These are phyloP conservation scores for Salix arbutifolia DNA, from an alignment of 345 rosid species.

Conservation along the genomic window DNA sequence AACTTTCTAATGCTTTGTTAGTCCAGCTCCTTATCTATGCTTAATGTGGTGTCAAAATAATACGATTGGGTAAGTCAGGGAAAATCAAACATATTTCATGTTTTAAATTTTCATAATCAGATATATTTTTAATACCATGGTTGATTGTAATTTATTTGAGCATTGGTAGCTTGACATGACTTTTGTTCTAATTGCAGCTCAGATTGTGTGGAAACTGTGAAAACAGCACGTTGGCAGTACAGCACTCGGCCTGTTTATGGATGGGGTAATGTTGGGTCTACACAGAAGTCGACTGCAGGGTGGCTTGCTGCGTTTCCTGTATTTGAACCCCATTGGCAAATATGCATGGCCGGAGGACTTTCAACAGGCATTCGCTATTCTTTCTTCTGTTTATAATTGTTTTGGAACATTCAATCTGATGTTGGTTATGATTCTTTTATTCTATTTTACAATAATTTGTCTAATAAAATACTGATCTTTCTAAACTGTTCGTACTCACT, in stretches of 20 bases:
- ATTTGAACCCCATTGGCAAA: constrained; percentile 99
- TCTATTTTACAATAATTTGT: too few relatives aligned
- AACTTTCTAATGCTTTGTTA: neutral
- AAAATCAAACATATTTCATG: neutral
- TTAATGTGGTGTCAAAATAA: too few relatives aligned
- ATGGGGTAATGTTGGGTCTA: constrained; percentile 80
- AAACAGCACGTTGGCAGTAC: constrained; percentile 90
- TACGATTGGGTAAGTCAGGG: neutral
- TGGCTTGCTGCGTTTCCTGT: constrained; percentile 97
- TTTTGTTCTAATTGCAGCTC: constrained; percentile 50
- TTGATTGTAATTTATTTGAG: neutral
- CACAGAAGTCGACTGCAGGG: constrained; percentile 91
- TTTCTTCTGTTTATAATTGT: constrained; percentile 14
- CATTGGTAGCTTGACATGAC: constrained; percentile 1
- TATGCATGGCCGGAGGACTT: constrained; percentile 97
- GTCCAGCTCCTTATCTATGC: neutral
- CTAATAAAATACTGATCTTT: too few relatives aligned
- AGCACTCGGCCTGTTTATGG: constrained; percentile 87
- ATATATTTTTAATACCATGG: neutral
- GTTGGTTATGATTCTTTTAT: too few relatives aligned
- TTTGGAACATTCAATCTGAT: neutral
- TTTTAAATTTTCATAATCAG: neutral
- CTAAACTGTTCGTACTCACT: too few relatives aligned
- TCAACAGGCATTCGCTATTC: constrained; percentile 63
- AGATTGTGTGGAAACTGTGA: constrained; percentile 56